phyloP scores from a whole-genome alignment of 1,139 yeast species.

The Debaryomyces subglobosus region DNA sequence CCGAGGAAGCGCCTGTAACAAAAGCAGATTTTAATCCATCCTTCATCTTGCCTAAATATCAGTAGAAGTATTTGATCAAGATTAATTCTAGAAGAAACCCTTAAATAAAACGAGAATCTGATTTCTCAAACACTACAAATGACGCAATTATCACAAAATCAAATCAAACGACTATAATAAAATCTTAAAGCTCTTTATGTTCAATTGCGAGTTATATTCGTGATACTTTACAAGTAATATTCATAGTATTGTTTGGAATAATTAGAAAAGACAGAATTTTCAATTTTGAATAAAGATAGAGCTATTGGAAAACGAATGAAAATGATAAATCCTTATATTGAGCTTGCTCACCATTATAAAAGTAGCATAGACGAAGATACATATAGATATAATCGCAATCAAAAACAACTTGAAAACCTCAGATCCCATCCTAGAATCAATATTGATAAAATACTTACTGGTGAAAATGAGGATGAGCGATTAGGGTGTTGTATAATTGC shows the following conservation, averaged over 20 bases:
- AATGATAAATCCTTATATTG: background rate
- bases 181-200: no score
- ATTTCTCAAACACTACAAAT: no score
- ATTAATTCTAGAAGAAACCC: background rate
- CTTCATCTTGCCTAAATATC: background rate
- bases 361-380: background rate
- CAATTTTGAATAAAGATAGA: background rate
- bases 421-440: background rate
- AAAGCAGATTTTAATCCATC: slow-evolving; percentile 21
- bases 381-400: background rate
- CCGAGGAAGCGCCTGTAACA: slow-evolving; percentile 39
- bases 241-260: no score
- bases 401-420: background rate
- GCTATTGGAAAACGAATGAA: no score
- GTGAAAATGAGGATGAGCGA: background rate
- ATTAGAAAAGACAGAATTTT: no score
- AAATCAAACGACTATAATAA: background rate
- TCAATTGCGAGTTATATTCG: no score
- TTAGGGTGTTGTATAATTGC: background rate
- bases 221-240: no score
- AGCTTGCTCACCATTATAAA: background rate
- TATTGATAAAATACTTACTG: background rate
- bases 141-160: background rate
- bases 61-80: background rate
- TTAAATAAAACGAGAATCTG: background rate